Base-by-base conservation (phyloP, 2,329 filamentous ascomycete genomes). In the Teratosphaeria zuluensis region DNA sequence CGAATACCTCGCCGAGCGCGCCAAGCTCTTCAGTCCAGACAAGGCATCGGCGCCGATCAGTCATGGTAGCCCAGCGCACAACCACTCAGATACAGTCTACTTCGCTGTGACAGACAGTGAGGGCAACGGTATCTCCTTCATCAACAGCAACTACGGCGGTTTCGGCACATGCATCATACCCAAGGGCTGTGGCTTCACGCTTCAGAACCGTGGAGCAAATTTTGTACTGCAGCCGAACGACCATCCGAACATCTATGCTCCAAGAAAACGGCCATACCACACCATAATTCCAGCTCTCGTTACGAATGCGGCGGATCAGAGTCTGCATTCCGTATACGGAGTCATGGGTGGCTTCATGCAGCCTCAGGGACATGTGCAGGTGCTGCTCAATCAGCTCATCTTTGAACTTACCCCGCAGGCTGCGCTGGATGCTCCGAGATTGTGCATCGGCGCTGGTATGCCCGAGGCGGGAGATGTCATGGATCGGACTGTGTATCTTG, bases 341-440 rank as follows among this genome's bases (percentile, higher is more conserved):
- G 92, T 97, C 61, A 97, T 97, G 94, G 94, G 94, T 56, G 92
- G 91, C 2, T 97, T 95, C 75, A 97, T 97, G 89, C 94, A 99
- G 76, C 94, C 94, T 0, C 94, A 97, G 74, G 94, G 92, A 24
- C 94, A 97, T 61, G 86, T 97, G 0, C 94, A 97, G 74, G 91
- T 96, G 0, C 76, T 99, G 9, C 79, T 97, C 1, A 95, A 95
- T 64, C 92, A 95, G 82, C 75, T 95, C 0, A 84, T 91, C 0
- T 95, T 92, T 66, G 84, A 85, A 1, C 79, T 90, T 56, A 87
- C 86, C 62, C 91, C 92, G 0, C 94, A 99, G 74, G 85, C 90
- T 60, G 91, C 92, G 2, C 81, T 97, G 0, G 94, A 99, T 70
- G 88, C 92, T 3, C 92, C 94, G 16, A 81, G 94, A n/a, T 81